Base-by-base conservation (phyloP, 805 yeast genomes). In the Yamadazyma endophytica region DNA sequence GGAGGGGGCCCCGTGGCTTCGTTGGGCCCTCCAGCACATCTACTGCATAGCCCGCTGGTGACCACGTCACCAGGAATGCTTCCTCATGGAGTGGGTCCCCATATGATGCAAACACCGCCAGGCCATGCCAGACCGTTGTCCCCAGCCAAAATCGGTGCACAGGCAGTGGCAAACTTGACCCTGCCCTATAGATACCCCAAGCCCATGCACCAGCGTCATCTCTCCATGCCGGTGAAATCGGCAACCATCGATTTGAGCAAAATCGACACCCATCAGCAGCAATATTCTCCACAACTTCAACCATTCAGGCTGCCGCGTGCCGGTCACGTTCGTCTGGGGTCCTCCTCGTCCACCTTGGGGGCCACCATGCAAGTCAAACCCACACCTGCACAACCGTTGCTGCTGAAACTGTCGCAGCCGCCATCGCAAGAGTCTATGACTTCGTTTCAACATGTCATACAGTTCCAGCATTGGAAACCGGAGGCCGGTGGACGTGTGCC, bases 141-240 rank as follows among this genome's bases (percentile, higher is more conserved):
- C 2, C 88, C 88, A 0, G 82, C 86, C 1, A 77, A 76, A 43
- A 68, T 79, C 8, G 89, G 89, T 1, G 87, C 87, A 1, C 73
- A 70, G 14, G 86, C 87, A 1, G 83, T 81, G 1, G 81, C 85
- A 13, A 56, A 50, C 41, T 40, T 63, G 23, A 54, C 64, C 5
- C 5, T 47, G 9, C 35, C 23, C 28, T 29, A 35, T 26, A 31
- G 46, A 24, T 25, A 39, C 13, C 37, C 41, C 7, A 32, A 17
- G 6, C 35, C 46, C 13, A 37, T 33, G 26, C 71, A 65, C 39
- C 70, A 61, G 42, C 52, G 72, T 8, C 68, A 64, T 42, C 59
- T 51, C 31, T 65, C 70, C 2, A 58, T 65, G 68, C 72, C 72
- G 14, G 37, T 15, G 11, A 26, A 17, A 21, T 32, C 24, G 21